These are phyloP conservation scores for Tubosaeta sp. DNA, from an alignment of 768 basidiomycete species.

Conservation along the genomic window DNA sequence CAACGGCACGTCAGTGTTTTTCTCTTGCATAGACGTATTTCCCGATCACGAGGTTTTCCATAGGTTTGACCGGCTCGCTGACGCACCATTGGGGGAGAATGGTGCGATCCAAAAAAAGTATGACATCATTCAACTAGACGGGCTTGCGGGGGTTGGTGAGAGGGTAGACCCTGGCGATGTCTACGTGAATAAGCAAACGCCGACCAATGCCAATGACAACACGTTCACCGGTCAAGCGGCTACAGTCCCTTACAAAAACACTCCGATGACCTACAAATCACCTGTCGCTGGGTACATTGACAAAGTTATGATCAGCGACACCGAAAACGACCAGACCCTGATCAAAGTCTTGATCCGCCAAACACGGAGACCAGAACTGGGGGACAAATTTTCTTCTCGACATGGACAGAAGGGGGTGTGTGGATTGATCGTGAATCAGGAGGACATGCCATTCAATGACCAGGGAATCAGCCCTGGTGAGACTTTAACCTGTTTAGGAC, in stretches of 20 bases:
- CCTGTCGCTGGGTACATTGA: constrained; percentile 93
- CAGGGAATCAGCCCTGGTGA: constrained; percentile 89
- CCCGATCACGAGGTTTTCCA: not conserved
- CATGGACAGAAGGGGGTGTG: constrained; percentile 99
- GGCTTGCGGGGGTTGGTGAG: constrained; percentile 92
- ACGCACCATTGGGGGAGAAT: constrained; percentile 82
- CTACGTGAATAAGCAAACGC: constrained; percentile 96
- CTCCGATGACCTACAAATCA: constrained; percentile 90
- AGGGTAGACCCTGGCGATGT: constrained; percentile 90
- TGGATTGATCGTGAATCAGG: constrained; percentile 97
- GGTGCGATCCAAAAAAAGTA: constrained; percentile 79
- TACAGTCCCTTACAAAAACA: constrained; percentile 84
- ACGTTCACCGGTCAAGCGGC: constrained; percentile 80
- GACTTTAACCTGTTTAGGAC: constrained; percentile 12
- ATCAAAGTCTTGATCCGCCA: constrained; percentile 98
- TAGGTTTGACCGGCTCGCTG: constrained; percentile 91
- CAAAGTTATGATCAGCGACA: constrained; percentile 97
- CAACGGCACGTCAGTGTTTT: constrained; percentile 76
- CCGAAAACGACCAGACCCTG: constrained; percentile 92
- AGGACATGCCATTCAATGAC: constrained; percentile 99
- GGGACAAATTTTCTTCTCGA: constrained; percentile 97
- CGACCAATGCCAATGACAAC: constrained; percentile 91
- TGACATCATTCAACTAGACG: constrained; percentile 88
- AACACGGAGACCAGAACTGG: constrained; percentile 92
- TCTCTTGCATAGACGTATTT: constrained; percentile 9